Conservation (phyloP, 1,284 basidiomycete genomes). For the Fistulinella staudtii region DNA sequence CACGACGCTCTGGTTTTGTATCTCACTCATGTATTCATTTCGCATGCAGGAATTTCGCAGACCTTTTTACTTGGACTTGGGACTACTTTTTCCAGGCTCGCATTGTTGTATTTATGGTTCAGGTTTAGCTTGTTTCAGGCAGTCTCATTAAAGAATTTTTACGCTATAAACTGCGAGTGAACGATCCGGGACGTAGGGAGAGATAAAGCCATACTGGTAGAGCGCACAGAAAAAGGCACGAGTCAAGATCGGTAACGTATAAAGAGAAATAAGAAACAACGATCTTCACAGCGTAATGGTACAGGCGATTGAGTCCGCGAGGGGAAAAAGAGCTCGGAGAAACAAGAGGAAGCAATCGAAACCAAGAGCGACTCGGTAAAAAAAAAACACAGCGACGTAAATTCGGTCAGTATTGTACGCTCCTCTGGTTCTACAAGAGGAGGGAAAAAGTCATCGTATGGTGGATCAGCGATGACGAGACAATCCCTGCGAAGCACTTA, state of each 20-base stretch:
- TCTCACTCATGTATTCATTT: background rate
- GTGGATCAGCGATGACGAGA: slow-evolving; percentile 33
- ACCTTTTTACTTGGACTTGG: no score
- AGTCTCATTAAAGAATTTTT: slow-evolving; percentile 15
- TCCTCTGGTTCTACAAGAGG: slow-evolving; percentile 25
- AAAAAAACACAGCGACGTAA: background rate
- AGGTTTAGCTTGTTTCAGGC: background rate
- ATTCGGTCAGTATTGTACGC: slow-evolving; percentile 25
- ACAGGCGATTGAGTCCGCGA: slow-evolving; percentile 21
- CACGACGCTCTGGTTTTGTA: background rate
- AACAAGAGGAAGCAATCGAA: slow-evolving; percentile 3
- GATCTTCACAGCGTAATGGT: slow-evolving; percentile 23
- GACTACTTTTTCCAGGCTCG: no score
- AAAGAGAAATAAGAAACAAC: slow-evolving; percentile 36
- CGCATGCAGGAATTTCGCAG: no score
- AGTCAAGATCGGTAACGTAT: slow-evolving; percentile 15
- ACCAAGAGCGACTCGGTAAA: background rate
- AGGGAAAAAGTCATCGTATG: slow-evolving; percentile 3
- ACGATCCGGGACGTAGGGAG: no score
- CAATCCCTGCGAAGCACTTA: slow-evolving; percentile 27
- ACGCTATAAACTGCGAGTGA: slow-evolving; percentile 15
- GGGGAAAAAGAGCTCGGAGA: background rate
- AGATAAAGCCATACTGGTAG: no score
- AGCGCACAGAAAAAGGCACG: no score
- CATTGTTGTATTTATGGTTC: background rate